A percentile compares a stretch with the other conserved stretches of the same genome.
These are phyloP conservation scores for Adiantum capillusveneris DNA, from an alignment of 75 land plant species.

Conservation along the genomic window DNA sequence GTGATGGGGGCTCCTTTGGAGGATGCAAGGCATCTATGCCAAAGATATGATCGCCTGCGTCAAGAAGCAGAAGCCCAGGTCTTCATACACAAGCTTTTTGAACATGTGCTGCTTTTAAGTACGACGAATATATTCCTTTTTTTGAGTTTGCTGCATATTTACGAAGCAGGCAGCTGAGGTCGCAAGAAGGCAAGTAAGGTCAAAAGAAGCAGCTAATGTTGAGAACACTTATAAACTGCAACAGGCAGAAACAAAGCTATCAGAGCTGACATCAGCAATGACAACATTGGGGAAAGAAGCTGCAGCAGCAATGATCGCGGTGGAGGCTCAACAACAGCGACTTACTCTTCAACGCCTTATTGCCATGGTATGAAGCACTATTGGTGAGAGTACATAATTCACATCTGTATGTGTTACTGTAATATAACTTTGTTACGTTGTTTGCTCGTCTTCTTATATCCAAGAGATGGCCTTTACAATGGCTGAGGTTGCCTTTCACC, in stretches of 20 bases:
- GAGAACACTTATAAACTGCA: conserved; percentile 57
- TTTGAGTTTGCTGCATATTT: neutral
- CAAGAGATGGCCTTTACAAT: too few species aligned
- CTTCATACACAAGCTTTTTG: neutral
- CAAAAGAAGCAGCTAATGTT: conserved; percentile 38
- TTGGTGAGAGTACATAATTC: too few species aligned
- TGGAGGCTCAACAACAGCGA: conserved; percentile 85
- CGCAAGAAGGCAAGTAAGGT: conserved; percentile 55
- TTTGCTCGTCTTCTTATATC: too few species aligned
- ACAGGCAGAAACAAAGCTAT: conserved; percentile 67
- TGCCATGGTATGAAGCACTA: conserved; percentile 65
- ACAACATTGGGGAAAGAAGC: conserved; percentile 80
- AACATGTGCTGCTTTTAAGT: too few species aligned
- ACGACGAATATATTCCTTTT: too few species aligned
- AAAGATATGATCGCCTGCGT: conserved; percentile 33
- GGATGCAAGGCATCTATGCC: conserved; percentile 37
- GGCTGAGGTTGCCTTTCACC: too few species aligned
- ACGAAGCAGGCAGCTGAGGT: conserved; percentile 82
- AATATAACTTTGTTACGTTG: too few species aligned
- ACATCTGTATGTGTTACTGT: too few species aligned
- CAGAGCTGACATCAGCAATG: conserved; percentile 67
- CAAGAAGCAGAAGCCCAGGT: conserved; percentile 45
- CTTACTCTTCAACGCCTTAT: conserved; percentile 73
- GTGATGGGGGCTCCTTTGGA: conserved; percentile 43
- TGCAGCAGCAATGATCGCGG: conserved; percentile 79